phyloP scores from a whole-genome alignment of 225 moss, liverwort and hornwort species.

The Bryoerythrophyllum caledonicum region DNA sequence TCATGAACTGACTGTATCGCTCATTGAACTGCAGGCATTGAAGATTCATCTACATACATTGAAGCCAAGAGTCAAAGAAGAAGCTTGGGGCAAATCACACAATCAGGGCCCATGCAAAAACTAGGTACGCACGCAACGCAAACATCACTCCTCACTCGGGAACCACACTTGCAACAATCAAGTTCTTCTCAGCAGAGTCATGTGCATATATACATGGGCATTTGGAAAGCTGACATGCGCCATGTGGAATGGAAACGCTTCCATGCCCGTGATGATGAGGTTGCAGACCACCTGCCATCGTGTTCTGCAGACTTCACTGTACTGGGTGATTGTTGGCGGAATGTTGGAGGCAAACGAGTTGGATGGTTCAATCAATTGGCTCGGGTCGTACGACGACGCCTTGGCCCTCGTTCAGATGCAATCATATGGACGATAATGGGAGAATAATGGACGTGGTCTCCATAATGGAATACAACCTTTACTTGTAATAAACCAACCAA shows the following conservation, averaged over 20 bases:
- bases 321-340: neutral
- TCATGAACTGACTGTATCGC: neutral
- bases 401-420: too few species aligned
- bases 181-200: neutral
- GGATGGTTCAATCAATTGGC: neutral
- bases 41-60: neutral
- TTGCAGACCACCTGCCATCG: neutral
- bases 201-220: neutral
- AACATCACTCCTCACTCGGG: neutral
- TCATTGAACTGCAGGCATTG: neutral
- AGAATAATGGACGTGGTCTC: neutral
- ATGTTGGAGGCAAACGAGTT: neutral
- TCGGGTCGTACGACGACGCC: too few species aligned
- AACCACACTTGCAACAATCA: neutral
- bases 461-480: neutral
- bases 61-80: neutral
- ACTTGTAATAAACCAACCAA: neutral
- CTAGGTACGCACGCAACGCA: too few species aligned
- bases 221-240: slow-evolving; percentile 29
- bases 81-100: neutral
- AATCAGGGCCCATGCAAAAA: slow-evolving; percentile 28
- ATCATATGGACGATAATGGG: slow-evolving; percentile 20
- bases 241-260: slow-evolving; percentile 15
- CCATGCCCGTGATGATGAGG: neutral
- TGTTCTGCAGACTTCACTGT: neutral